Base-by-base conservation (phyloP, 805 yeast genomes). In the Saccharomycopsis sp. region DNA sequence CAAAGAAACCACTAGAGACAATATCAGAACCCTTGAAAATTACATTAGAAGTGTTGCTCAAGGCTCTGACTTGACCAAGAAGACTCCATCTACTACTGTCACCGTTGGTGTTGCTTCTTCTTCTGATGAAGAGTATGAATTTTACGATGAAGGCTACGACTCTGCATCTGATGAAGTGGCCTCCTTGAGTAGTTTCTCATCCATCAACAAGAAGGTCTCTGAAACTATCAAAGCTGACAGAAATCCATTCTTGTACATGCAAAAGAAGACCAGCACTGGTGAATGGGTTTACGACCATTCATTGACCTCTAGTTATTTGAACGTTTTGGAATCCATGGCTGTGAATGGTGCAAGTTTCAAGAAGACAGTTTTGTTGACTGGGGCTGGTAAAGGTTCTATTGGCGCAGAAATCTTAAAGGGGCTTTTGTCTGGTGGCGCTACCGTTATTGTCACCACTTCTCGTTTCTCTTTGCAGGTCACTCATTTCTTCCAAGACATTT, bases 331-430 rank as follows among this genome's bases (percentile, higher is more conserved):
- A 67, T 72, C 73, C 48, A 95, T 94, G 60, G 96, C 98, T 26
- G 76, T 85, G 50, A 92, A 88, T 54, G 98, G 98, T 68, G 73
- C 87, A 43, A 75, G 95, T 30, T 92, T 79, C 70, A 85, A 77
- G 61, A 92, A 87, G 64, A 78, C 79, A 52, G 96, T 88, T 39
- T 74, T 92, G 56, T 71, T 92, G 51, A 92, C 98, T 36, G 98
- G 98, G 71, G 97, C 97, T 38, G 98, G 98, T 71, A 88, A 85
- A 36, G 98, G 97, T 41, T 92, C 98, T 38, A 92, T 92, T 58
- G 98, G 97, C 68, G 96, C 96, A 48, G 96, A 92, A 64, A 75
- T 92, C 52, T 71, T 92, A 59, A 94, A 85, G 68, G 98, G 98
- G 51, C 71, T 92, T 59, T 70, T 92, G 42, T 78, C 89, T 57